A percentile compares a stretch with the other conserved stretches of the same genome.
Evolutionary conservation across 2,329 filamentous ascomycete genomes (phyloP).

Genomic region (Fusarium hostae): DNA sequence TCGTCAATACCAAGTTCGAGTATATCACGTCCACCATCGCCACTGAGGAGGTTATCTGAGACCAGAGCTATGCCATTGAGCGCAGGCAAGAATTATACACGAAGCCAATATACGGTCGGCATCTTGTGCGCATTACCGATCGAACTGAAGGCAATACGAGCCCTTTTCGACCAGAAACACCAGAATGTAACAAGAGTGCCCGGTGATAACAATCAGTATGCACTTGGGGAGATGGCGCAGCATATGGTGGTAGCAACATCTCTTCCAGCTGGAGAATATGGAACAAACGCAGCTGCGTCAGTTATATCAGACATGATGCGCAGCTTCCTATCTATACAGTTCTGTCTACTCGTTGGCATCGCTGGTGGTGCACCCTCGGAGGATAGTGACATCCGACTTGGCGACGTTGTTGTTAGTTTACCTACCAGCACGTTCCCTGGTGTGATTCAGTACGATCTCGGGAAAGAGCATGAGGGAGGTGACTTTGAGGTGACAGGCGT

Average conservation of each 20-base stretch:
- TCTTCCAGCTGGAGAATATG: not conserved
- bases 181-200: fast-evolving
- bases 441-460: not conserved
- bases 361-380: not conserved
- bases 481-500: not conserved
- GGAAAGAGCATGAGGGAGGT: not conserved
- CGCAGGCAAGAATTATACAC: fast-evolving
- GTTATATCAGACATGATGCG: not conserved
- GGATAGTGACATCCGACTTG: not conserved
- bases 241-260: not conserved
- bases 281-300: not conserved
- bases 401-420: not conserved
- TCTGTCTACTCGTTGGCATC: not conserved
- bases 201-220: not conserved
- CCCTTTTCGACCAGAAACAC: not conserved
- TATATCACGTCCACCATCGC: too few species aligned
- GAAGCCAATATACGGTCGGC: not conserved
- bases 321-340: not conserved
- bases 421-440: not conserved
- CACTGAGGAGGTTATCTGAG: not conserved
- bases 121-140: not conserved
- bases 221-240: not conserved
- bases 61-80: fast-evolving
- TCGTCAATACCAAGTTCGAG: not conserved
- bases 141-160: not conserved